These are phyloP conservation scores for Pseudopediastrum boryanum DNA, from an alignment of 139 green algal genomes.

Conservation along the genomic window DNA sequence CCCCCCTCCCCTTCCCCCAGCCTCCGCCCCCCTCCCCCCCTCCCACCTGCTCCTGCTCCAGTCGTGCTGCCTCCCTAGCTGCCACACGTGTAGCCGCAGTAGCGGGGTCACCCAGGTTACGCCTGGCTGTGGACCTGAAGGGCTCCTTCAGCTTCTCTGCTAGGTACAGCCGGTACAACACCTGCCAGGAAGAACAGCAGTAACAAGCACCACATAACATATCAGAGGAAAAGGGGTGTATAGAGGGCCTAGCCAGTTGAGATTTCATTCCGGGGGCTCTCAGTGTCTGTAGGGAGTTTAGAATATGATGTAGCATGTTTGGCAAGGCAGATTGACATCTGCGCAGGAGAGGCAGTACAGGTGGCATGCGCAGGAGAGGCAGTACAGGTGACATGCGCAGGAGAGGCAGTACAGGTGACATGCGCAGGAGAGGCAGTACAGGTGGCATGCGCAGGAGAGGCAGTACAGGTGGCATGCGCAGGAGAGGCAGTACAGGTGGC, in stretches of 20 bases:
- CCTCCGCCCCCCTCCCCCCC: no score
- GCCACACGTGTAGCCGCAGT: slow-evolving; percentile 48
- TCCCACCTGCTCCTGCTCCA: slow-evolving; percentile 30
- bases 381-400: no score
- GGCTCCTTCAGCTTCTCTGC: slow-evolving; percentile 65
- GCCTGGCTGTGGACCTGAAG: slow-evolving; percentile 40
- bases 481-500: no score
- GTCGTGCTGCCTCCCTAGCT: slow-evolving; percentile 37
- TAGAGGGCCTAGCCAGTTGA: neutral
- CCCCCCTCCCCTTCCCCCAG: no score
- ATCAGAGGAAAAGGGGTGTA: neutral
- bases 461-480: no score
- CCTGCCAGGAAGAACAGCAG: slow-evolving; percentile 9
- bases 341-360: neutral
- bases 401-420: no score
- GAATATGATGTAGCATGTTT: neutral
- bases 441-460: no score
- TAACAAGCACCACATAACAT: neutral
- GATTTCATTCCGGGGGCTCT: neutral
- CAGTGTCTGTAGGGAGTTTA: neutral
- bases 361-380: neutral
- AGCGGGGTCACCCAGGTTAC: neutral
- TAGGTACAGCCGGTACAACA: slow-evolving; percentile 55
- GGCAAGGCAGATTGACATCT: neutral
- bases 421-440: no score